Evolutionary conservation across 441 rosid species (phyloP), one percentile per base, ranked within the genome.

Genomic region (Pelargonium myrrhifolium): DNA sequence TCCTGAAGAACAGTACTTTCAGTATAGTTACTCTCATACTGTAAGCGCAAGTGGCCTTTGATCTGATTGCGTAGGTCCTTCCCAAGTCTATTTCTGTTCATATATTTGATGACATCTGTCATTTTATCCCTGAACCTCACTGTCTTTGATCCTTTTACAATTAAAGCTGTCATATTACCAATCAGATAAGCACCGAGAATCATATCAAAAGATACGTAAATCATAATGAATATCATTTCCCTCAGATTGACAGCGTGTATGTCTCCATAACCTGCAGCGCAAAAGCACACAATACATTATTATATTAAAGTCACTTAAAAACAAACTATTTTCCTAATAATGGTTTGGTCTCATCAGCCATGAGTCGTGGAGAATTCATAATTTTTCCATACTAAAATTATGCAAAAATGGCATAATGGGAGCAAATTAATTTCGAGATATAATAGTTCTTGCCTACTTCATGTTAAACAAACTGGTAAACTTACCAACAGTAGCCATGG

Each of bases 401-500:
- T 17, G 21, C 58, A 51, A n/a, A 15, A 6, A 51, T 17, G 12
- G 17, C 12, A 51, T 2, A 51, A 51, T 17, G 21, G 56, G 17
- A 7, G 58, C 21, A 8, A 24, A 49, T 20, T 2, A 18, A 20
- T 8, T 5, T 7, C 61, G 8, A 3, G 10, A 56, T 1, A 11
- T 56, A 15, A 3, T 8, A 20, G 28, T 56, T 56, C 62, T 56
- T 56, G 62, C 17, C 20, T 47, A 2, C 17, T 47, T n/a, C 53
- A 3, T 15, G 21, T 10, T 56, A 56, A 56, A 9, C 28, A 24
- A 24, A 24, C 28, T 22, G 12, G 11, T 9, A 56, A 8, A 69
- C 87, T 82, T 84, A 94, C 99, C 99, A 60, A 94, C 93, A 53
- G 99, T 92, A 51, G 94, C 94, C 99, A 94, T 92, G 53, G 99